These are phyloP conservation scores for Cercospora brassicicola DNA, from an alignment of 2,329 filamentous ascomycete genomes.

Conservation along the genomic window DNA sequence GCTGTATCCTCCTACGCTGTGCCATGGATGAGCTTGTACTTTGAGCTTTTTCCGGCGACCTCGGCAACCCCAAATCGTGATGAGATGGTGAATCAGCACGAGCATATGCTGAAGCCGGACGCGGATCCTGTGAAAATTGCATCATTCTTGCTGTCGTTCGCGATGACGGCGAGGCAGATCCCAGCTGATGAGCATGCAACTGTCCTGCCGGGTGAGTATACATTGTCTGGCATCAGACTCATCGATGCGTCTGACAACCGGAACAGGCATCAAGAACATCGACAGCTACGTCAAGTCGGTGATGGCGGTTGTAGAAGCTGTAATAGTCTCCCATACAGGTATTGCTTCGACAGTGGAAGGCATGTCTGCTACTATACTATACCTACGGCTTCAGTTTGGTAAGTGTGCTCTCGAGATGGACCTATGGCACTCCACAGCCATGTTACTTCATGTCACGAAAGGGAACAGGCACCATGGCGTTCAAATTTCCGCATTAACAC, in stretches of 20 bases:
- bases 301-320: constrained; percentile 33
- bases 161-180: constrained; percentile 35
- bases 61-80: constrained; percentile 23
- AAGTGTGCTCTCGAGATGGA: not conserved
- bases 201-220: constrained; percentile 10
- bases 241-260: not conserved
- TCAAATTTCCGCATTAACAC: not conserved
- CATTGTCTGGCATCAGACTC: too few species aligned
- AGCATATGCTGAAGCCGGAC: constrained; percentile 27
- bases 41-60: constrained; percentile 30
- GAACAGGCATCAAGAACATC: constrained; percentile 14
- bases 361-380: constrained; percentile 39
- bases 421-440: not conserved
- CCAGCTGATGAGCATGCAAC: constrained; percentile 8
- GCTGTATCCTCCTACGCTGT: constrained; percentile 28
- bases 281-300: constrained; percentile 29
- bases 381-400: constrained; percentile 40
- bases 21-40: constrained; percentile 35
- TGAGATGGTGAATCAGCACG: constrained; percentile 34
- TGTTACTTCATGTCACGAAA: not conserved
- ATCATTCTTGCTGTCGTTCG: constrained; percentile 34
- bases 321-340: constrained; percentile 37
- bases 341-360: constrained; percentile 38
- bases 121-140: constrained; percentile 34
- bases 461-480: not conserved